Evolutionary conservation across 371 early-diverging fungal genomes (phyloP).

Genomic region (Circinella umbellata): DNA sequence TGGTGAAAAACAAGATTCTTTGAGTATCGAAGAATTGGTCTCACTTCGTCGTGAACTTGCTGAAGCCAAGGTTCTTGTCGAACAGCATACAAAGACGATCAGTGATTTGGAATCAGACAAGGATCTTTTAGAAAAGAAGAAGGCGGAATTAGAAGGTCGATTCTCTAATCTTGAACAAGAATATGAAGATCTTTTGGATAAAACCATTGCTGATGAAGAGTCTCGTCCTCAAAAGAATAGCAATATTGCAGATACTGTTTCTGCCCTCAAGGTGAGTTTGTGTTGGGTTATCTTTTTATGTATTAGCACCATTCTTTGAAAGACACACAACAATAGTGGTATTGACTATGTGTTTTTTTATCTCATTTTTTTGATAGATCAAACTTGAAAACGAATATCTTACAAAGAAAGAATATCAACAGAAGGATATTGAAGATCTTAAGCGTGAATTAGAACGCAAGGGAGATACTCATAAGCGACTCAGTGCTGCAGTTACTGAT

Average conservation of each 20-base stretch:
- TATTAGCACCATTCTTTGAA: no score
- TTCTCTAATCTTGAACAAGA: slow-evolving; percentile 79
- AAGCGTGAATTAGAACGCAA: slow-evolving; percentile 69
- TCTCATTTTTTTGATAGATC: slow-evolving; percentile 28
- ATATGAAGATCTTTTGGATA: slow-evolving; percentile 91
- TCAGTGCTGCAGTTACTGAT: slow-evolving; percentile 62
- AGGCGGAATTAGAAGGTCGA: slow-evolving; percentile 75
- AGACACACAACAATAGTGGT: no score
- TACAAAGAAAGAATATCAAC: slow-evolving; percentile 74
- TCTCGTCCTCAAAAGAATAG: slow-evolving; percentile 59
- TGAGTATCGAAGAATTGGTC: slow-evolving; percentile 76
- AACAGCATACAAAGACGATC: slow-evolving; percentile 74
- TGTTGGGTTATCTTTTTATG: no score
- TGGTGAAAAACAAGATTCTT: slow-evolving; percentile 25
- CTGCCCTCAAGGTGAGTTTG: slow-evolving; percentile 64
- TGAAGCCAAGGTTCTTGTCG: slow-evolving; percentile 69
- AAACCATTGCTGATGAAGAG: slow-evolving; percentile 92
- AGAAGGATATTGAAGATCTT: slow-evolving; percentile 79
- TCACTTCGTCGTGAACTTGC: slow-evolving; percentile 79
- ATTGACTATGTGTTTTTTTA: background rate
- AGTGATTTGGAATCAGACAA: slow-evolving; percentile 68
- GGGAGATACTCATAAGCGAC: slow-evolving; percentile 70
- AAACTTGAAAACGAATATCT: slow-evolving; percentile 86
- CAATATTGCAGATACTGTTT: slow-evolving; percentile 74
- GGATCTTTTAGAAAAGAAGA: slow-evolving; percentile 62